Evolutionary conservation across 1,284 basidiomycete genomes (phyloP).

Genomic region (Termitomyces sp.): DNA sequence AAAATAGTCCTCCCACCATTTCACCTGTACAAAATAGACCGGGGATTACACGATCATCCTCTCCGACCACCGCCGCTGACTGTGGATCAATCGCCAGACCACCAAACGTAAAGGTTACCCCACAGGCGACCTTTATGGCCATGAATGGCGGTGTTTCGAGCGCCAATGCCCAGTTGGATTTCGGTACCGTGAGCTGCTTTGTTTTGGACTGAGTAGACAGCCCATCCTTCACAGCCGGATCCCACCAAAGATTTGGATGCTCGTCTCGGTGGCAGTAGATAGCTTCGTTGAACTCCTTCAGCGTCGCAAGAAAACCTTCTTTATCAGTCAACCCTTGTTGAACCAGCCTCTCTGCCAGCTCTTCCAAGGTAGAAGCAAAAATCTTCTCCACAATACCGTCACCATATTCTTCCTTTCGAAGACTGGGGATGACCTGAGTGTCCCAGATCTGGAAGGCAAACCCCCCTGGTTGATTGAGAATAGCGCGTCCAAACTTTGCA

Average conservation of each 20-base stretch:
- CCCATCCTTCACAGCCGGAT: slow-evolving; percentile 61
- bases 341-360: slow-evolving; percentile 44
- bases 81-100: slow-evolving; percentile 55
- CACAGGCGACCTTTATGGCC: slow-evolving; percentile 63
- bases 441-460: slow-evolving; percentile 65
- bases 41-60: slow-evolving; percentile 37
- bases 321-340: slow-evolving; percentile 43
- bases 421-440: slow-evolving; percentile 33
- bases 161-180: slow-evolving; percentile 59
- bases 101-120: slow-evolving; percentile 69
- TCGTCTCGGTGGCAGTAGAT: slow-evolving; percentile 34
- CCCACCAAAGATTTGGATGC: slow-evolving; percentile 38
- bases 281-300: slow-evolving; percentile 49
- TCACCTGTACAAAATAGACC: slow-evolving; percentile 64
- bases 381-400: slow-evolving; percentile 55
- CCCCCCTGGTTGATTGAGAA: slow-evolving; percentile 52
- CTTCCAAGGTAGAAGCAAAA: slow-evolving; percentile 42
- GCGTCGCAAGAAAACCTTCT: slow-evolving; percentile 39
- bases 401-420: slow-evolving; percentile 61
- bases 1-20: slow-evolving; percentile 61
- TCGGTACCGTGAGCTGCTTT: slow-evolving; percentile 29
- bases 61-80: slow-evolving; percentile 47
- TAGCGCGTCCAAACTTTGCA: slow-evolving; percentile 57
- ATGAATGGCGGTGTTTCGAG: slow-evolving; percentile 51
- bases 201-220: slow-evolving; percentile 41